These are phyloP conservation scores for Zymoseptoria tritici DNA, from an alignment of 2,329 filamentous ascomycete species.

Conservation along the genomic window DNA sequence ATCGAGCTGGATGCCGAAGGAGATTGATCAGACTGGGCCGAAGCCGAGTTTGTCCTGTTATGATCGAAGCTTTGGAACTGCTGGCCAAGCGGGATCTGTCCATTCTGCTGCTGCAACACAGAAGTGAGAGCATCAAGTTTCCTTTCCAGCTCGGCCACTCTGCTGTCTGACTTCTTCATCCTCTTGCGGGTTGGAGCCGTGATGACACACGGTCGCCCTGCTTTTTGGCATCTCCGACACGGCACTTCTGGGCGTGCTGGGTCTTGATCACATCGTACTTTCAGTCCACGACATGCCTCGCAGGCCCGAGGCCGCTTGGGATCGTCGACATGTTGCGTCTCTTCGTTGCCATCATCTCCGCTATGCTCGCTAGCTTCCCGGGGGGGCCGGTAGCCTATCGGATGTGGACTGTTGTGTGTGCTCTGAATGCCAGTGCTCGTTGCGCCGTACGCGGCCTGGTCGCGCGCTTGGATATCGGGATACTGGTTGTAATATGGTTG, in stretches of 20 bases:
- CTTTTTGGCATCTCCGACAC: constrained; percentile 66
- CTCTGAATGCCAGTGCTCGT: constrained; percentile 15
- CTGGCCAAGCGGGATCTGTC: constrained; percentile 7
- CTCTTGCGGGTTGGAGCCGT: constrained; percentile 70
- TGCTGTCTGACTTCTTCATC: constrained; percentile 84
- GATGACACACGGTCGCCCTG: constrained; percentile 67
- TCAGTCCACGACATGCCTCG: constrained; percentile 42
- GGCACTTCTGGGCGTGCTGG: constrained; percentile 51
- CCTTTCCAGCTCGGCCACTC: constrained; percentile 83
- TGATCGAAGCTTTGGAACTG: constrained; percentile 10
- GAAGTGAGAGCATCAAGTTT: constrained; percentile 86
- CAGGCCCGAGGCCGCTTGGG: constrained; percentile 42
- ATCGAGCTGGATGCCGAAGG: constrained; percentile 5
- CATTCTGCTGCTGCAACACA: constrained; percentile 56
- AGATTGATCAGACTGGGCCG: background rate
- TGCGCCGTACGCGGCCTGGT: background rate
- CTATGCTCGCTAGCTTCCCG: constrained; percentile 13
- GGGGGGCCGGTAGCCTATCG: constrained; percentile 2
- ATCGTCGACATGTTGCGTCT: constrained; percentile 25
- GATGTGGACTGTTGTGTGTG: constrained; percentile 20
- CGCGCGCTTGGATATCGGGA: background rate
- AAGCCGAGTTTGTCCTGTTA: constrained; percentile 4
- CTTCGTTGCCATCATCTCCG: constrained; percentile 7
- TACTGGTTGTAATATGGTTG: background rate
- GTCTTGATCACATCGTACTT: constrained; percentile 77